phyloP scores from a whole-genome alignment of 305 asterid genomes.

The Coffea humblotiana region DNA sequence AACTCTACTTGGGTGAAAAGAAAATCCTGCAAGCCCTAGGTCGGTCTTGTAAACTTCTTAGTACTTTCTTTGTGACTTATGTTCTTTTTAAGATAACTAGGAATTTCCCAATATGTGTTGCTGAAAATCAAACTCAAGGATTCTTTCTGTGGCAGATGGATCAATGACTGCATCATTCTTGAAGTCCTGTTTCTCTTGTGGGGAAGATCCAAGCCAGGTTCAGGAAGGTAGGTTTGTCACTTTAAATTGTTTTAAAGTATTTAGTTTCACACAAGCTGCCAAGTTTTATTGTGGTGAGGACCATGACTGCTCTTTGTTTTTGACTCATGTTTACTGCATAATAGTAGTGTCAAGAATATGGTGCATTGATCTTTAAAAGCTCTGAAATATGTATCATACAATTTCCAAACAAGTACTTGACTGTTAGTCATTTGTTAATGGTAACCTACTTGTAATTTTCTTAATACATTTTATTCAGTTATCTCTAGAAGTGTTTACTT shows the following conservation, averaged over 20 bases:
- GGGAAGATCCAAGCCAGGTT: slow-evolving; percentile 81
- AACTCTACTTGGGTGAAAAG: background rate
- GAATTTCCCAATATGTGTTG: background rate
- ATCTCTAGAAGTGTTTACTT: too few relatives aligned
- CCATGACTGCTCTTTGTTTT: background rate
- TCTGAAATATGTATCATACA: background rate
- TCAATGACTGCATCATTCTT: slow-evolving; percentile 48
- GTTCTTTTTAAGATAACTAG: slow-evolving; percentile 10
- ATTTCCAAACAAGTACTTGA: too few relatives aligned
- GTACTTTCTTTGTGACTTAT: background rate
- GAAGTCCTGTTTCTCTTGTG: slow-evolving; percentile 86
- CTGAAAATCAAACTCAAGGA: slow-evolving; percentile 9
- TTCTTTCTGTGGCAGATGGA: slow-evolving; percentile 60
- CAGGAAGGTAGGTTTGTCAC: slow-evolving; percentile 60
- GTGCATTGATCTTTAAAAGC: slow-evolving; percentile 1
- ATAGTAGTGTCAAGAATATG: background rate
- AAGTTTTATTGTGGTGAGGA: background rate
- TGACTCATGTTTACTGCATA: background rate
- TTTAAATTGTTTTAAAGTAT: background rate
- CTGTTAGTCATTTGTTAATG: too few relatives aligned
- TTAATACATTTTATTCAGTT: too few relatives aligned
- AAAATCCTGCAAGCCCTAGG: background rate
- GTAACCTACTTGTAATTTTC: too few relatives aligned
- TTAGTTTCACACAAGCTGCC: background rate
- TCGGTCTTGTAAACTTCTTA: background rate